Base-by-base conservation (phyloP, 768 basidiomycete genomes). In the Candolleomyces aberdarensis region DNA sequence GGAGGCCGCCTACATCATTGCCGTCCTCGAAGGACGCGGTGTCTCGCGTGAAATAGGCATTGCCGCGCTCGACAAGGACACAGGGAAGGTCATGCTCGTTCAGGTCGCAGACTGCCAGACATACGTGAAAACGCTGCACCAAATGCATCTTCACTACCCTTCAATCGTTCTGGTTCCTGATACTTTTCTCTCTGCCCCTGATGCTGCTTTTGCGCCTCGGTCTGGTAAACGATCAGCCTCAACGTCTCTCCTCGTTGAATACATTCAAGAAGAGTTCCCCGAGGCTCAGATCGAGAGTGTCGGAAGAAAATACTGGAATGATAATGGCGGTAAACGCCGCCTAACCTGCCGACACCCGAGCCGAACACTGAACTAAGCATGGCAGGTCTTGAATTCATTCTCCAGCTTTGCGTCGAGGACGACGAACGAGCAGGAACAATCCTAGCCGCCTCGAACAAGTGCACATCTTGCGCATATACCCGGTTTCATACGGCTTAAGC, bases 31-130 rank as follows among this genome's bases (percentile, higher is more conserved):
- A 73, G 89, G 90, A 11, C 78, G 91, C 26, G 91, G 91, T 0
- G 78, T 92, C 31, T 88, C 88, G 0, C 78, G 89, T 57, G 94
- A 96, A 69, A 85, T 96, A 9, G 95, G 95, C 3, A 85, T 97
- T 36, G 94, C 92, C 0, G 90, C 91, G 0, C 79, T 94, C n/a
- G 87, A 95, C 61, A 84, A 80, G 59, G 88, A 91, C 36, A 92
- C 88, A 0, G 92, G 89, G 0, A 80, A 83, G 29, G 88, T 89
- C 19, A 79, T 85, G 70, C 76, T 96, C 15, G 85, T 93, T 17
- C 94, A 96, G 92, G 80, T 94, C 32, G 85, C 88, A 40, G 95
- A 97, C 69, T 89, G 89, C 60, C 86, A 91, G 59, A 94, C 94
- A 14, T 96, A 94, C 64, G 87, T 93, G 61, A 94, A 94, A 72